Evolutionary conservation across 129 eudicot genomes (phyloP).

Genomic region (Escallonia rubra): DNA sequence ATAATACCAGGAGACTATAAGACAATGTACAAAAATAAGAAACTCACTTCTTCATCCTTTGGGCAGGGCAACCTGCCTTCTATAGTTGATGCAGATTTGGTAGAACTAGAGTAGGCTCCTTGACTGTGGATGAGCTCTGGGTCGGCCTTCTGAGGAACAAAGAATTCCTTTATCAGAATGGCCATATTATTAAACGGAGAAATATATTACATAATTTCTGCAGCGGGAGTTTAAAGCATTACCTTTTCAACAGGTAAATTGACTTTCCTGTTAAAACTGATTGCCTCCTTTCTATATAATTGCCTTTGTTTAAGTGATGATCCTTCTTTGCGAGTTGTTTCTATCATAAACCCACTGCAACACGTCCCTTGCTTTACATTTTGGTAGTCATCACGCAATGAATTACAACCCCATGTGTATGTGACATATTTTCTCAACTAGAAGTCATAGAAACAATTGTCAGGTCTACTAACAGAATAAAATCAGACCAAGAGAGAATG

Average conservation of each 20-base stretch:
- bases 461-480: constrained; percentile 3
- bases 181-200: not conserved
- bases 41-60: constrained; percentile 29
- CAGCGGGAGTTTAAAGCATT: not conserved
- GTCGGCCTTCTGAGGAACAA: constrained; percentile 20
- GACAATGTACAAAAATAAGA: constrained; percentile 6
- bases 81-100: constrained; percentile 17
- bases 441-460: constrained; percentile 1
- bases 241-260: constrained; percentile 40
- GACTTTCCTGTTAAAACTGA: constrained; percentile 49
- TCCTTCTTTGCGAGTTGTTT: constrained; percentile 33
- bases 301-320: constrained; percentile 39
- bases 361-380: constrained; percentile 23
- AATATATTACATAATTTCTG: constrained; percentile 1
- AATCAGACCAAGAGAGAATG: not conserved
- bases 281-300: constrained; percentile 24
- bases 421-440: constrained; percentile 78
- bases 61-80: constrained; percentile 13
- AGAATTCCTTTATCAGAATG: not conserved
- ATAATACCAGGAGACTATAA: not conserved
- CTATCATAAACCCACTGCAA: constrained; percentile 35
- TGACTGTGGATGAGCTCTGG: constrained; percentile 21
- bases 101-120: constrained; percentile 19
- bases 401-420: constrained; percentile 66
- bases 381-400: constrained; percentile 36